phyloP scores from a whole-genome alignment of 495 filamentous ascomycete genomes.

The Talaromyces liani region DNA sequence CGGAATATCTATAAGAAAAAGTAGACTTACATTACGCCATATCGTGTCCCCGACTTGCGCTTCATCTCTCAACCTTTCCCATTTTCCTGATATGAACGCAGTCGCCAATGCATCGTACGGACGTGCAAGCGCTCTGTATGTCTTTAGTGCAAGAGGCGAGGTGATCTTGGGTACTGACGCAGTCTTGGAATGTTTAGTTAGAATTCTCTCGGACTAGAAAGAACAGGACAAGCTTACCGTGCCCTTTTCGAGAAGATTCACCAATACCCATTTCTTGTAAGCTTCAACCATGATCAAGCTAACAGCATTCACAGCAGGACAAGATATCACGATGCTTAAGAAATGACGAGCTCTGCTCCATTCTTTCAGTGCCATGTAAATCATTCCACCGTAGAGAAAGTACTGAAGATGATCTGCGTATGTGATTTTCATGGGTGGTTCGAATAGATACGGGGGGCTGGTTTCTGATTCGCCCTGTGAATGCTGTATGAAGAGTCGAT shows the following conservation, averaged over 20 bases:
- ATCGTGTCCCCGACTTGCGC: conserved; percentile 42
- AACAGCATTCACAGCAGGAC: conserved; percentile 48
- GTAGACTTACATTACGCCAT: conserved; percentile 51
- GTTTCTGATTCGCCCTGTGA: conserved; percentile 22
- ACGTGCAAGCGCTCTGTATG: conserved; percentile 51
- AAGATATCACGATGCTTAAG: conserved; percentile 59
- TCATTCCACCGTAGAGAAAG: conserved; percentile 68
- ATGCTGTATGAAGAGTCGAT: conserved; percentile 15
- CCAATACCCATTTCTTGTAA: conserved; percentile 90
- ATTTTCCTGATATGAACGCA: conserved; percentile 56
- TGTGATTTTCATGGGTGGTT: conserved; percentile 50
- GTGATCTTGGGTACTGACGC: conserved; percentile 35
- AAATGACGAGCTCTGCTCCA: conserved; percentile 68
- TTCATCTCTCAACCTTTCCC: conserved; percentile 50
- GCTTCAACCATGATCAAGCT: conserved; percentile 81
- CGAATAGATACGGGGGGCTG: conserved; percentile 36
- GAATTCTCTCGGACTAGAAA: not conserved
- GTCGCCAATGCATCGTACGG: conserved; percentile 64
- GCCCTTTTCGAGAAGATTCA: conserved; percentile 64
- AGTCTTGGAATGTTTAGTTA: conserved; percentile 24
- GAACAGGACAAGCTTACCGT: conserved; percentile 33
- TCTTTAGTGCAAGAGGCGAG: conserved; percentile 42
- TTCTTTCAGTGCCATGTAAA: conserved; percentile 63
- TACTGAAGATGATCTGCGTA: conserved; percentile 63
- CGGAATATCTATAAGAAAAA: not conserved